These are phyloP conservation scores for Prunus davidiana DNA, from an alignment of 306 rosid genomes.

Conservation along the genomic window DNA sequence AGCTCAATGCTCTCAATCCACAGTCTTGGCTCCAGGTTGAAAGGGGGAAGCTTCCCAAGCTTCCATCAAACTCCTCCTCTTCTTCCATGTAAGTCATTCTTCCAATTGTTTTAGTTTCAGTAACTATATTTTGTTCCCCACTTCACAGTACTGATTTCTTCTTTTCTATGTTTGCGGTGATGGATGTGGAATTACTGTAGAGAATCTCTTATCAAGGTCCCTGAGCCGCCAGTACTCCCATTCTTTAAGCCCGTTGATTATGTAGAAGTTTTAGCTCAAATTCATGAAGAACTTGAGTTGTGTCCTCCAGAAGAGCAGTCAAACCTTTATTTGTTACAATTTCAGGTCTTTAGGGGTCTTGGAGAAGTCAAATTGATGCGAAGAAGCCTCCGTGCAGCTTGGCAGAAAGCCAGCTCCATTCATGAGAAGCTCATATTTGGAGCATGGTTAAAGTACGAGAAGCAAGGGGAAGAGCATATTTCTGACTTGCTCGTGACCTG, in stretches of 20 bases:
- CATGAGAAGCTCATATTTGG: constrained; percentile 81
- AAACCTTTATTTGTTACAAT: constrained; percentile 71
- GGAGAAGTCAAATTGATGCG: constrained; percentile 85
- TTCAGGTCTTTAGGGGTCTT: constrained; percentile 83
- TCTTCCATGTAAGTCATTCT: constrained; percentile 68
- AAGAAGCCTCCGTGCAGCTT: constrained; percentile 81
- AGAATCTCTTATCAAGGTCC: constrained; percentile 86
- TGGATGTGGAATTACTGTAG: constrained; percentile 41
- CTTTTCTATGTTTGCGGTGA: neutral
- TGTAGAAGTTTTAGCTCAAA: constrained; percentile 87
- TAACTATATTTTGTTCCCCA: neutral
- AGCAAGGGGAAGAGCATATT: constrained; percentile 73
- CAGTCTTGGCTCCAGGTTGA: constrained; percentile 97
- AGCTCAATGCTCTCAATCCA: constrained; percentile 72
- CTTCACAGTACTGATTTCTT: neutral
- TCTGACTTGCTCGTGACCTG: constrained; percentile 65
- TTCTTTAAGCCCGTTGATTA: constrained; percentile 77
- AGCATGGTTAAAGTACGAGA: constrained; percentile 92
- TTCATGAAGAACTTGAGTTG: constrained; percentile 89
- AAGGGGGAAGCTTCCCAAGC: constrained; percentile 77
- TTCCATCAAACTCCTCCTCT: constrained; percentile 55
- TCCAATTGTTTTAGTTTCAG: neutral
- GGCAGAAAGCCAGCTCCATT: constrained; percentile 71
- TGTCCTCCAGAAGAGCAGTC: constrained; percentile 69
- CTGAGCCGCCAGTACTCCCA: constrained; percentile 74